Base-by-base conservation (phyloP, 495 filamentous ascomycete genomes). In the Podospora conica region DNA sequence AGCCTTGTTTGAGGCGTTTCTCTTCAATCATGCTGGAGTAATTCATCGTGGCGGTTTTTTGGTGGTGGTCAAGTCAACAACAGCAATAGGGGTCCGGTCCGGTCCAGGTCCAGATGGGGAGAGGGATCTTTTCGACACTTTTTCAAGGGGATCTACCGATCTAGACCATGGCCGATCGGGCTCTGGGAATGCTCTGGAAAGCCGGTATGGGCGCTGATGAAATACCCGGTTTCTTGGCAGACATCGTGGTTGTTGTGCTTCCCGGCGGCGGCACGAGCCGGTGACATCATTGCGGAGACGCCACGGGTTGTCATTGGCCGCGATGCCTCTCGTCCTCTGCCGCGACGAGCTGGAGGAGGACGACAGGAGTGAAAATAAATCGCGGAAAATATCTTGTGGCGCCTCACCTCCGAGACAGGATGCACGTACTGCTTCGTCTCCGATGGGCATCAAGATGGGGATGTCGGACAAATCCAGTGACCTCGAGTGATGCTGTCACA, bases 1-100 rank as follows among this genome's bases (percentile, higher is more conserved):
- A 78, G 3, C 71, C 69, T 66, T 76, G 68, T 74, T 77, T 48
- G 11, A 3, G 12, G 23, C 54, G 66, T 27, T 67, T 85, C 69
- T 88, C 87, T 22, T 82, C 81, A 60, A 85, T 86, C 71, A 83
- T 80, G 40, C 80, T 80, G 59, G 87, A 85, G 66, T 86, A 84
- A 71, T 89, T 87, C 76, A 85, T 85, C 23, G n/a, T n/a, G n/a
- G n/a, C n/a, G n/a, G n/a, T n/a, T n/a, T n/a, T n/a, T 53, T 68
- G 60, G 54, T 24, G 29, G 29, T 48, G 15, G 2, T 8, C 40
- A n/a, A 48, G 40, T 48, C 40, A 48, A 48, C 40, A 48, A 48
- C 0, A 8, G 18, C 5, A 48, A 48, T 48, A 48, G 40, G 40
- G 40, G 40, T 48, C n/a, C n/a, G n/a, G n/a, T n/a, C n/a, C n/a